Percentiles rank a stretch among this genome's conserved stretches.
Evolutionary conservation across 208 protist genomes (phyloP).

Genomic region (Jaenimonas drosophilae): DNA sequence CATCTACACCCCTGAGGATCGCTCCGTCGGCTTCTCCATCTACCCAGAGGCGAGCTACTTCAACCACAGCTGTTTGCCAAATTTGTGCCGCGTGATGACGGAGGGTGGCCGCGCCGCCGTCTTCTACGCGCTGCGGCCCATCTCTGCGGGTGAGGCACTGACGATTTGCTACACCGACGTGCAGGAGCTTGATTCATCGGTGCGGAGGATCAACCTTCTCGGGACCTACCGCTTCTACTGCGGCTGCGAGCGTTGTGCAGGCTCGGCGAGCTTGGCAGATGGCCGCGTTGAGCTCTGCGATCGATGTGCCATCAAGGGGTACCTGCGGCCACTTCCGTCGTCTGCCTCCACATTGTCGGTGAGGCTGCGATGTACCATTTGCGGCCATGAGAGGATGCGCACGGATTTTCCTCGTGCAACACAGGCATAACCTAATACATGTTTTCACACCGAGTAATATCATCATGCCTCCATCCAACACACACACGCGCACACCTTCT

Average conservation of each 20-base stretch:
- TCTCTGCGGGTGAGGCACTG: constrained; percentile 25
- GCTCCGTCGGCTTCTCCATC: constrained; percentile 37
- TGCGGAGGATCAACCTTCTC: constrained; percentile 41
- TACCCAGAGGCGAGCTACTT: constrained; percentile 68
- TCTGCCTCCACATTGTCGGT: too few relatives aligned
- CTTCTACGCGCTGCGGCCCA: constrained; percentile 59
- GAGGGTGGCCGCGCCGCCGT: constrained; percentile 19
- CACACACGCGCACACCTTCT: too few relatives aligned
- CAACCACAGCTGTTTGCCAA: constrained; percentile 65
- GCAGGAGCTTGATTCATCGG: constrained; percentile 37
- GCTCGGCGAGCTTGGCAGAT: too few relatives aligned
- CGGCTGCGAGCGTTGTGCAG: constrained; percentile 41
- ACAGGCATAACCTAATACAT: too few relatives aligned
- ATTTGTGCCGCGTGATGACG: constrained; percentile 59
- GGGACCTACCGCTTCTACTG: constrained; percentile 60
- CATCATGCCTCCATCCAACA: too few relatives aligned
- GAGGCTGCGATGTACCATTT: too few relatives aligned
- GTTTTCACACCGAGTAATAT: too few relatives aligned
- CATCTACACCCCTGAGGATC: constrained; percentile 26
- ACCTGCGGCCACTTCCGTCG: constrained; percentile 27
- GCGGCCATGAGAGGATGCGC: too few relatives aligned
- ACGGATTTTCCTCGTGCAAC: too few relatives aligned
- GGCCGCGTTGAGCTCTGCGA: constrained; percentile 32
- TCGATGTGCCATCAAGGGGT: constrained; percentile 30
- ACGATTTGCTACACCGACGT: constrained; percentile 76